Conservation (phyloP, 2,329 filamentous ascomycete genomes). For the Curvularia spicifera region DNA sequence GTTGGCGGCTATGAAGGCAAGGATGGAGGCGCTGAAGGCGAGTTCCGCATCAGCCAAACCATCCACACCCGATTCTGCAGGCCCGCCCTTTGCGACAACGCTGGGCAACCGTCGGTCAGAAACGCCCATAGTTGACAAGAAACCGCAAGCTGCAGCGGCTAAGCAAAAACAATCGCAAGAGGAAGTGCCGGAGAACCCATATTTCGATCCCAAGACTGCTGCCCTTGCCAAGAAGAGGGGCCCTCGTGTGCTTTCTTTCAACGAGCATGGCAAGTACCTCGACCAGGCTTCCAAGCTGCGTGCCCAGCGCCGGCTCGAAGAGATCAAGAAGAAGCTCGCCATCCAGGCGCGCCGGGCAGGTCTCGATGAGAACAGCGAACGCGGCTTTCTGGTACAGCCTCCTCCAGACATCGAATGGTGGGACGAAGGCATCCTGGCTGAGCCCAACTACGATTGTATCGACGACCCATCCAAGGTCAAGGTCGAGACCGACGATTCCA, state of each 20-base stretch:
- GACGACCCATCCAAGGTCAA: conserved; percentile 71
- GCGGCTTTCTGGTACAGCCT: conserved; percentile 81
- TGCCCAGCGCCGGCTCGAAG: conserved; percentile 85
- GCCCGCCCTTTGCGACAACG: conserved; percentile 61
- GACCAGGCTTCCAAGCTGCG: conserved; percentile 89
- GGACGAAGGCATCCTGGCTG: conserved; percentile 86
- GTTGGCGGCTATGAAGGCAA: conserved; percentile 39
- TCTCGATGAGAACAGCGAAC: conserved; percentile 92
- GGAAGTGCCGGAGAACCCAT: conserved; percentile 75
- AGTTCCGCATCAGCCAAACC: conserved; percentile 68
- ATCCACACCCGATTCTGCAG: conserved; percentile 51
- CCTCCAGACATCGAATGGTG: conserved; percentile 96
- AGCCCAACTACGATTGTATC: conserved; percentile 74
- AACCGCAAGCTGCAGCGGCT: conserved; percentile 41
- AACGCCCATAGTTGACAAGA: conserved; percentile 34
- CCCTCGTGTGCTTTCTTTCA: conserved; percentile 84
- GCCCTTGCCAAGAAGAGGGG: conserved; percentile 56
- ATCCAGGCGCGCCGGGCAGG: conserved; percentile 87
- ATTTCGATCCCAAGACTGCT: conserved; percentile 75
- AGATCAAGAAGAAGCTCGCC: conserved; percentile 92
- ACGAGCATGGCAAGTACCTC: conserved; percentile 96
- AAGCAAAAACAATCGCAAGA: conserved; percentile 52
- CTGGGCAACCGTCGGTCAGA: conserved; percentile 62
- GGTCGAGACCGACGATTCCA: conserved; percentile 77
- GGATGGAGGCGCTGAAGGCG: conserved; percentile 41